phyloP scores from a whole-genome alignment of 352 stramenopile genomes.

The Elongisporangium undulatum region DNA sequence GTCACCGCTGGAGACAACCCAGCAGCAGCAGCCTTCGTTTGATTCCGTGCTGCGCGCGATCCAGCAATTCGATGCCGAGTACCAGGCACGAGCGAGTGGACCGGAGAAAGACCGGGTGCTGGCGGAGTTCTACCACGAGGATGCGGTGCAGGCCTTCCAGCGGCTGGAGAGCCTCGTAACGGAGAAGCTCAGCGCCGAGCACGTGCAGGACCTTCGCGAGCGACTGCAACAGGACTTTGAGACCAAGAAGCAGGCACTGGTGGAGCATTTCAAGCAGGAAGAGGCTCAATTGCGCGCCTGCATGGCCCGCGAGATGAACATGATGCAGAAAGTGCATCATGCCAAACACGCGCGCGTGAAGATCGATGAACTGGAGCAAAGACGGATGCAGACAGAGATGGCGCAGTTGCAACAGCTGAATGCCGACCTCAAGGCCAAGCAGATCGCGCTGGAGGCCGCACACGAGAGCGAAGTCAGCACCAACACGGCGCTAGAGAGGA shows the following conservation, averaged over 20 bases:
- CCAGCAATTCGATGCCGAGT: constrained; percentile 46
- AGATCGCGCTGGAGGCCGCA: constrained; percentile 46
- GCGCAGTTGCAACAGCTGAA: constrained; percentile 26
- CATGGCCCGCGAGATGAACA: constrained; percentile 58
- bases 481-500: constrained; percentile 28
- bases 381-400: constrained; percentile 47
- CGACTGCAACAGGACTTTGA: constrained; percentile 57
- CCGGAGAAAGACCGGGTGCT: constrained; percentile 51
- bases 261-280: constrained; percentile 63
- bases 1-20: constrained; percentile 5
- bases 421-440: constrained; percentile 30
- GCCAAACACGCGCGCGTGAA: constrained; percentile 50
- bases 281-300: constrained; percentile 51
- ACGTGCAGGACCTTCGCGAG: constrained; percentile 40
- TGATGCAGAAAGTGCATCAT: constrained; percentile 66
- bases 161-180: constrained; percentile 46
- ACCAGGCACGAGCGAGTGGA: constrained; percentile 35
- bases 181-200: constrained; percentile 47
- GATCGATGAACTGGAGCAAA: constrained; percentile 58
- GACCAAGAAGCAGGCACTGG: constrained; percentile 49
- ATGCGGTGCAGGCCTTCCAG: constrained; percentile 52
- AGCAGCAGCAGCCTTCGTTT: constrained; percentile 19
- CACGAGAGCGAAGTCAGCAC: constrained; percentile 25
- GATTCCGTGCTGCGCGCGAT: constrained; percentile 39
- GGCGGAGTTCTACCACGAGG: constrained; percentile 46